Conservation (phyloP, 2,329 filamentous ascomycete genomes). For the Paecilomyces fulvus region DNA sequence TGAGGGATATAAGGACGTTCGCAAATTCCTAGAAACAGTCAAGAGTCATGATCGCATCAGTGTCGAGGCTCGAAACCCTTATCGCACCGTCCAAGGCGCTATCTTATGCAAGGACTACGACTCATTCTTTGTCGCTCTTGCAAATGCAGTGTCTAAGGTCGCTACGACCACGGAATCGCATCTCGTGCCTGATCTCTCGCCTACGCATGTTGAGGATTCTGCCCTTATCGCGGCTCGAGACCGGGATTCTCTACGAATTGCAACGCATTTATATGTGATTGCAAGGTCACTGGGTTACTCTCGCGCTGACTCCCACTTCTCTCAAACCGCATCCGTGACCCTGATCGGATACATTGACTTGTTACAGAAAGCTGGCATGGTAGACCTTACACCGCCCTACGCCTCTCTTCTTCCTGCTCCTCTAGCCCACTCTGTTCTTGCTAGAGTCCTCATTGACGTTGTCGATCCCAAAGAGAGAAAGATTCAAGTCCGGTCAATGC, state of each 20-base stretch:
- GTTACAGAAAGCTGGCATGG: slow-evolving; percentile 62
- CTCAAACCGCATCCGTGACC: slow-evolving; percentile 56
- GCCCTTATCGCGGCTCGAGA: slow-evolving; percentile 32
- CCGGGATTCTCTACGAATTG: slow-evolving; percentile 57
- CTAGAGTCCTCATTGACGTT: slow-evolving; percentile 67
- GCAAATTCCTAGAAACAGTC: slow-evolving; percentile 29
- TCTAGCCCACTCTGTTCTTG: slow-evolving; percentile 62
- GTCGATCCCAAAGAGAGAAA: slow-evolving; percentile 56
- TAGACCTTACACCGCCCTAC: slow-evolving; percentile 78
- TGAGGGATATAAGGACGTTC: slow-evolving; percentile 29
- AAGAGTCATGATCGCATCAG: slow-evolving; percentile 27
- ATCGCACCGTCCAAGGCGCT: slow-evolving; percentile 35
- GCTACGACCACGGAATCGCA: slow-evolving; percentile 18
- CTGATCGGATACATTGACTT: slow-evolving; percentile 75
- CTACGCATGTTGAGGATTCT: slow-evolving; percentile 47
- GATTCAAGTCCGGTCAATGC: slow-evolving; percentile 65
- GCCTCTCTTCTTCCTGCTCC: slow-evolving; percentile 64
- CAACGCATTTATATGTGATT: slow-evolving; percentile 59
- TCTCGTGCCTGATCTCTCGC: slow-evolving; percentile 32
- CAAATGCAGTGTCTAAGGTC: slow-evolving; percentile 32
- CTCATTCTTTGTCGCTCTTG: slow-evolving; percentile 32
- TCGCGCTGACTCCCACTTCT: slow-evolving; percentile 42
- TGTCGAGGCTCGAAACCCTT: slow-evolving; percentile 34
- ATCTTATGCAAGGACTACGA: slow-evolving; percentile 36
- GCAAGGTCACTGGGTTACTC: slow-evolving; percentile 52